Evolutionary conservation across 2,329 filamentous ascomycete genomes (phyloP).

Genomic region (Claviceps arundinis): DNA sequence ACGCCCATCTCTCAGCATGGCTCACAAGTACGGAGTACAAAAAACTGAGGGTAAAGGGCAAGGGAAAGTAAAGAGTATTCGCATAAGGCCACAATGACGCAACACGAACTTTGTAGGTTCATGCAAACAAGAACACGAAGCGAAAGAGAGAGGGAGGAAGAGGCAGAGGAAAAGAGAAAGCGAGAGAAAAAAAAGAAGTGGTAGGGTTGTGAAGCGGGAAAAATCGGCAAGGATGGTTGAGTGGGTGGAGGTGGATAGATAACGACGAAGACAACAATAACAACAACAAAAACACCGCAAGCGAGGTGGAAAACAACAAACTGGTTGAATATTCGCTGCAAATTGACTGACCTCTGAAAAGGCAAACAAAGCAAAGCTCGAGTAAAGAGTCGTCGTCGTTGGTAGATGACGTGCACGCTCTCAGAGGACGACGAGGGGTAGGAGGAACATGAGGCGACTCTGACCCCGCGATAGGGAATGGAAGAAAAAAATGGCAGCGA

Average conservation of each 20-base stretch:
- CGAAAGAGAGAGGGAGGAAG: background rate
- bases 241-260: background rate
- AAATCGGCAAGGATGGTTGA: constrained; percentile 2
- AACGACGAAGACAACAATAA: background rate
- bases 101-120: background rate
- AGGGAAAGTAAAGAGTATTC: background rate
- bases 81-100: background rate
- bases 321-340: background rate
- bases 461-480: background rate
- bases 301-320: constrained; percentile 2
- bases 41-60: background rate
- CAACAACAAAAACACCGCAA: constrained; percentile 4
- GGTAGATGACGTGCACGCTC: background rate
- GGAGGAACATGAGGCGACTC: constrained; percentile 4
- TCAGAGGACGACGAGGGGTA: background rate
- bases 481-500: background rate
- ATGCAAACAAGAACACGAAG: background rate
- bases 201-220: constrained; percentile 2
- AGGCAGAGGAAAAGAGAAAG: background rate
- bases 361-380: background rate
- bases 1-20: background rate
- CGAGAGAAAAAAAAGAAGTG: background rate
- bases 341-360: constrained; percentile 8
- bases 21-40: background rate
- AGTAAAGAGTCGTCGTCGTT: background rate